Evolutionary conservation across 371 early-diverging fungal genomes (phyloP), one percentile per base, ranked within the genome.

Genomic region (Mortierella sp.): DNA sequence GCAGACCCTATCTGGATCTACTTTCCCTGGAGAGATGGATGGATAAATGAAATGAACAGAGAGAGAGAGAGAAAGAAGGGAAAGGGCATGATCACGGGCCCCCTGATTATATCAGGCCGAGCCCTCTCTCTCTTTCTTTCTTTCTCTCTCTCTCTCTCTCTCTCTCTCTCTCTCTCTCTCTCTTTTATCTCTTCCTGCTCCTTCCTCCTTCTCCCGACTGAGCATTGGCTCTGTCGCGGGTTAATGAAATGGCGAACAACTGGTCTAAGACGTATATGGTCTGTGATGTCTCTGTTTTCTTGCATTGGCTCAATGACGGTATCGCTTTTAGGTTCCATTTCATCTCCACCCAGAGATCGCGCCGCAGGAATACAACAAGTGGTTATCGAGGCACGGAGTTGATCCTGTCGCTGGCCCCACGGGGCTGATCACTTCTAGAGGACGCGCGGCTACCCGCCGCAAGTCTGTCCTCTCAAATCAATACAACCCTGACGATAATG

Each of bases 391-490:
- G 62, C 79, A 72, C 29, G 79, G 79, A 0, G 79, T 79, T 7
- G 64, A 69, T 16, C 57, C 68, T 6, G 28, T 43, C 15, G 59
- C 37, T 1, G 21, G 37, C 9, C 37, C 56, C n/a, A 63, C 55
- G n/a, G 67, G 70, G 23, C 43, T 66, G 7, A 21, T 57, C 19
- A 37, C 63, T 14, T 44, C 64, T 29, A 61, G 79, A 45, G 69
- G 63, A 19, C 19, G 48, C 4, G 72, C 73, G 0, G 46, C 72
- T 16, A 47, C 59, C 4, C 66, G 79, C 21, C 68, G 79, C 14
- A 69, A 63, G 57, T 79, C 79, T 21, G 79, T 79, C 4, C 63
- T 79, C 4, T 79, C 79, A 1, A 62, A 72, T 2, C 73, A 68
- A 4, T 79, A 72, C 55, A 72, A 79, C 47, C 79, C 79, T 1